Base-by-base conservation (phyloP, 306 rosid genomes). In the Acacia acuminata region DNA sequence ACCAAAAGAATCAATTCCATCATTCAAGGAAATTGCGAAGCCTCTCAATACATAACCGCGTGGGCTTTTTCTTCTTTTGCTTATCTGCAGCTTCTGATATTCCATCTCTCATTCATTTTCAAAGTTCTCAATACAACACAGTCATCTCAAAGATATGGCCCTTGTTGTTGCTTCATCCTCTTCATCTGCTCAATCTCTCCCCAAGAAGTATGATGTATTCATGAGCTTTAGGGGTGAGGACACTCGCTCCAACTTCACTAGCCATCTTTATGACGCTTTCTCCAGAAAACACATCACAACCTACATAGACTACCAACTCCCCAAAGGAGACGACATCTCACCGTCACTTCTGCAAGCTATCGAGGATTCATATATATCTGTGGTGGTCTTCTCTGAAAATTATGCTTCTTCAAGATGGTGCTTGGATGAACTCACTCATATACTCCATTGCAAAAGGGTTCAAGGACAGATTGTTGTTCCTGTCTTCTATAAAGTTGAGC, bases 391-490 rank as follows among this genome's bases (percentile, higher is more conserved):
- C 48, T 68, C 73, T 8, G 17, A 68, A n/a, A 68, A 68, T 20
- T 68, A 38, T 68, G 50, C 73, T 19, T 38, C 48, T n/a, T 38
- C 73, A 3, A 68, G 30, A 20, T 68, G 73, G 73, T 68, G 73
- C 16, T 68, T 68, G 50, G 30, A 68, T 10, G 73, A 68, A 20
- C 73, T 68, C 50, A 5, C 17, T 30, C 73, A 68, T 68, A 68
- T 68, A 38, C 27, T 20, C 2, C 9, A 20, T 10, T 68, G 73
- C 50, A 68, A 68, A 40, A 68, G 73, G 4, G 17, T 0, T 36
- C 73, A 68, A 20, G 17, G 17, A 1, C 73, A 68, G 16, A 2
- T 68, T 68, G 50, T 68, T 40, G 20, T 68, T 40, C 48, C 73
- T 20, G 50, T 68, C 14, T 68, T 68, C 50, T 38, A 38, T 68